Base-by-base conservation (phyloP, 345 rosid species). In the Noccaea caerulescens region DNA sequence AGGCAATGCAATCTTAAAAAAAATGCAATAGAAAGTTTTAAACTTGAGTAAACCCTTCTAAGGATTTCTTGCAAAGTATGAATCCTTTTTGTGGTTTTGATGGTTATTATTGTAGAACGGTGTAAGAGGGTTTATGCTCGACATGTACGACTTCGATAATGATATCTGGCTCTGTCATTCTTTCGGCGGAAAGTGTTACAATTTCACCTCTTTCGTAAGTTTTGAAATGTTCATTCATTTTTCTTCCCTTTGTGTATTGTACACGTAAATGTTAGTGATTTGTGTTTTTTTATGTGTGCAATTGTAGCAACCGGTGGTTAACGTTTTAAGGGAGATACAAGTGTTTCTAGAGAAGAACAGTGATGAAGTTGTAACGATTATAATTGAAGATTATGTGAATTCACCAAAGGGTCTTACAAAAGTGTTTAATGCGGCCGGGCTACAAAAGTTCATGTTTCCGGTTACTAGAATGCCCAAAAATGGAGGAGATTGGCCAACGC, bases 81-180 rank as follows among this genome's bases (percentile, higher is more conserved):
- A 57, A 2, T 27, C 0, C 13, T 20, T 64, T 25, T 7, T 36
- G 10, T 7, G 20, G 45, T 37, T 49, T 60, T 72, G 33, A 42
- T 66, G 50, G 39, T 66, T 9, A 65, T 63, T 27, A 63, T 75
- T 82, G 83, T 80, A 93, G 96, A 91, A 93, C 82, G 97, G 98
- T 46, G 86, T 89, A 38, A 82, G 98, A 80, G 97, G 97, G 34
- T 81, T 93, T 44, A 91, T 91, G 99, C 89, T 91, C 10, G 99
- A 94, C 64, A 84, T 89, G 90, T 94, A 91, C 65, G 98, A 91
- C 77, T 91, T 86, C 71, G 10, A 69, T 73, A 86, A 87, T 59
- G 88, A 82, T 59, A 73, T 94, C 14, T 94, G 99, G 99, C 71
- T 91, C 50, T 91, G 99, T 66, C 99, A 94, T 82, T 94, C 99